phyloP scores from a whole-genome alignment of 257 asterid genomes.

The Ehretia macrophylla region DNA sequence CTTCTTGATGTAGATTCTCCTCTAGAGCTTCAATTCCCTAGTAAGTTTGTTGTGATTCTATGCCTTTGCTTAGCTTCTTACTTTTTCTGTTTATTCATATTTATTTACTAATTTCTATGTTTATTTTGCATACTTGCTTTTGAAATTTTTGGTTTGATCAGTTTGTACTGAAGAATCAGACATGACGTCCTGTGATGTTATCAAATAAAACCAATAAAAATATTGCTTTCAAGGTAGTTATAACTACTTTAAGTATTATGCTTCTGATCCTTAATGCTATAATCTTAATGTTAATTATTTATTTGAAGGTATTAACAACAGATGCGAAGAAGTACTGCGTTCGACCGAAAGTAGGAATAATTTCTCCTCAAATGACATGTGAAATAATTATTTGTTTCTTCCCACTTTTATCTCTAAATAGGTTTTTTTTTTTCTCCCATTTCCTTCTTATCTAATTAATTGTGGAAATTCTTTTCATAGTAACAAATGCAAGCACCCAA shows the following conservation, averaged over 20 bases:
- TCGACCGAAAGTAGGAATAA: conserved; percentile 71
- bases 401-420: no score
- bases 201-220: conserved; percentile 62
- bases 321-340: conserved; percentile 79
- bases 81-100: background rate
- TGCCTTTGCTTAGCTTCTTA: background rate
- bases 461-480: conserved; percentile 22
- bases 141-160: conserved; percentile 20
- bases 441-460: background rate
- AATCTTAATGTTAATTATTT: conserved; percentile 24
- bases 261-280: background rate
- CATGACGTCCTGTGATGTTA: conserved; percentile 64
- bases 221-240: conserved; percentile 83
- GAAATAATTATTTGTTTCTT: conserved; percentile 22
- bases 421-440: background rate
- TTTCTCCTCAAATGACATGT: conserved; percentile 58
- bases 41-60: conserved; percentile 27
- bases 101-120: background rate
- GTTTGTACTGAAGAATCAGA: conserved; percentile 85
- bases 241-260: no score
- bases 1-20: conserved; percentile 61
- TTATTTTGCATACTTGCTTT: background rate
- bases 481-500: conserved; percentile 70
- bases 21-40: conserved; percentile 59
- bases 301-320: conserved; percentile 44